Conservation (phyloP, 129 eudicot species). For the Centella asiatica region DNA sequence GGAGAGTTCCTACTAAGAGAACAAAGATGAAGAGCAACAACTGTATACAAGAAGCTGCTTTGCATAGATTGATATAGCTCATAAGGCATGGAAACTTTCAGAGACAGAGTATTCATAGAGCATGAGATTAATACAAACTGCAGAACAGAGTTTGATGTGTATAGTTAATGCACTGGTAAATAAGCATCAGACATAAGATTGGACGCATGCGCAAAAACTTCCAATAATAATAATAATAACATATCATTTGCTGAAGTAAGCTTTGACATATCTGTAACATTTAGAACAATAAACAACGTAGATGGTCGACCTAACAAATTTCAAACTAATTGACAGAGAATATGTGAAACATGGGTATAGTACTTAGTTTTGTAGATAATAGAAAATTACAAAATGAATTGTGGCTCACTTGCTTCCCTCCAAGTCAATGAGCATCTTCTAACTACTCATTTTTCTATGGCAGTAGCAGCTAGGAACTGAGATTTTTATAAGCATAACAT, state of each 20-base stretch:
- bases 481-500: too few species aligned
- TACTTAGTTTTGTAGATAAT: too few species aligned
- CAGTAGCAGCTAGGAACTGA: too few species aligned
- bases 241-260: slow-evolving; percentile 7
- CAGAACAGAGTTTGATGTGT: slow-evolving; percentile 17
- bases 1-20: slow-evolving; percentile 17
- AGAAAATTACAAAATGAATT: too few species aligned
- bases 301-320: too few species aligned
- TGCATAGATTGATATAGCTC: slow-evolving; percentile 5
- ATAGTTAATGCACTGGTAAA: background rate
- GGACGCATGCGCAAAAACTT: background rate
- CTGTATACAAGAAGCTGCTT: background rate
- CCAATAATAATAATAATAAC: background rate
- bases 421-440: too few species aligned
- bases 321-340: too few species aligned
- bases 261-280: slow-evolving; percentile 5
- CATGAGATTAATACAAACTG: slow-evolving; percentile 21
- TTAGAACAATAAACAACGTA: slow-evolving; percentile 3
- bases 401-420: too few species aligned
- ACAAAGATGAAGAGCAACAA: slow-evolving; percentile 11
- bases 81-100: slow-evolving; percentile 24
- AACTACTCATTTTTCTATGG: too few species aligned
- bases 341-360: too few species aligned
- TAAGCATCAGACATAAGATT: background rate
- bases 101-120: slow-evolving; percentile 7